Evolutionary conservation across 169 alveolate genomes (phyloP), one percentile per base, ranked within the genome.

Genomic region (Sarcocystis neurona): DNA sequence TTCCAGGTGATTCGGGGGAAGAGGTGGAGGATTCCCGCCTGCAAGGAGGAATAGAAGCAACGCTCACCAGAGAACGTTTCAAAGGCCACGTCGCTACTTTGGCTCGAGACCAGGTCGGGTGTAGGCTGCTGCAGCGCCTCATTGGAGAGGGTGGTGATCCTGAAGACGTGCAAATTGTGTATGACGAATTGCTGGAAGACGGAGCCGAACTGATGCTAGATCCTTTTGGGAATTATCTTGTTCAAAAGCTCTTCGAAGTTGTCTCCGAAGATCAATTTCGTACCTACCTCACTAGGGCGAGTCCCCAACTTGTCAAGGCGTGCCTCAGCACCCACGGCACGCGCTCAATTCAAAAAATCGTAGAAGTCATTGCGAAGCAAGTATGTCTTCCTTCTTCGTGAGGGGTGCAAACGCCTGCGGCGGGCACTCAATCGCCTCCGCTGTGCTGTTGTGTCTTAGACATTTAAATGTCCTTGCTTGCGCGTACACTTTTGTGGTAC

Each of bases 241-340:
- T 98, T 56, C 98, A 98, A 87, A 98, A 98, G 92, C 93, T 98
- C 78, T 92, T 98, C 90, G 96, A 97, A 85, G 88, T 93, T 68
- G 92, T 97, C 63, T 85, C 89, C 47, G 77, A 92, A 34, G 93
- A 79, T 30, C 95, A 91, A 77, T 87, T 96, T 56, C 89, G 89
- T 48, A 77, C 53, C 87, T 93, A 96, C 20, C 88, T 97, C 70
- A 92, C 94, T 48, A 86, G 90, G 50, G 90, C 96, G 2, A 93
- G 95, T 46, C 95, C 96, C 66, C 89, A 90, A 74, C 91, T 98
- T 53, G 47, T 94, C 6, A 84, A 92, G 27, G 94, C 97, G 1
- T 95, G 98, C 37, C 92, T 97, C 60, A 96, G 97, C 84, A 96
- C 95, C 91, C 98, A 97, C 90, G 99, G 99, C 8, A 98, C 99